Conservation (phyloP, 176 grass and related monocot genomes). For the Oryza nivara region DNA sequence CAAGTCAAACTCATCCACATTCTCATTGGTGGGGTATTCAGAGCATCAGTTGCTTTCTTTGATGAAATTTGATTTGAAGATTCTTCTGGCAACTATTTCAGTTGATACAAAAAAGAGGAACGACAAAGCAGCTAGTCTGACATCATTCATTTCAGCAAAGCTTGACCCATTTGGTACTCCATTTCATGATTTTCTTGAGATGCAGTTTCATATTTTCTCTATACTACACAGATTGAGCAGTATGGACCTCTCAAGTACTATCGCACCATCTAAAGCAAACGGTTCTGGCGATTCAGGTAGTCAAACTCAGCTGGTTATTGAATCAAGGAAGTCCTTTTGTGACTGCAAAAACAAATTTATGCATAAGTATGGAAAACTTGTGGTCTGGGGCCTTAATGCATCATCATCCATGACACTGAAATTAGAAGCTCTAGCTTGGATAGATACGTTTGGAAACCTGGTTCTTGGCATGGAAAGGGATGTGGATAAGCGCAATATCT, state of each 20-base stretch:
- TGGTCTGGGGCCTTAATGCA: slow-evolving; percentile 60
- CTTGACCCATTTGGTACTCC: slow-evolving; percentile 73
- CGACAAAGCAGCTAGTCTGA: slow-evolving; percentile 59
- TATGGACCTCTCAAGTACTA: slow-evolving; percentile 67
- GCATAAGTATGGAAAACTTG: slow-evolving; percentile 59
- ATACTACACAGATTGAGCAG: slow-evolving; percentile 73
- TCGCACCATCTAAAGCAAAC: slow-evolving; percentile 48
- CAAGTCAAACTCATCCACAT: slow-evolving; percentile 28
- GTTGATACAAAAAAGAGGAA: slow-evolving; percentile 53
- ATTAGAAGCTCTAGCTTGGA: slow-evolving; percentile 85
- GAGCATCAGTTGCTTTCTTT: slow-evolving; percentile 84
- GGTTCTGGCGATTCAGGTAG: slow-evolving; percentile 38
- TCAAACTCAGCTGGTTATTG: slow-evolving; percentile 33
- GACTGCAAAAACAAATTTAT: slow-evolving; percentile 61
- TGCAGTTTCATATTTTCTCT: slow-evolving; percentile 85
- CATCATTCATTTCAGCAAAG: slow-evolving; percentile 71
- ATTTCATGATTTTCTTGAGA: slow-evolving; percentile 70
- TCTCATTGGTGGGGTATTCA: slow-evolving; percentile 44
- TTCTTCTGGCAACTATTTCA: slow-evolving; percentile 69
- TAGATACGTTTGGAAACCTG: slow-evolving; percentile 53
- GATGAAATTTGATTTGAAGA: slow-evolving; percentile 89
- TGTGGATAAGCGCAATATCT: slow-evolving; percentile 39
- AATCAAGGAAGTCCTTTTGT: slow-evolving; percentile 40
- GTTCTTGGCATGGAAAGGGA: slow-evolving; percentile 54
- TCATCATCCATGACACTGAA: slow-evolving; percentile 71